Evolutionary conservation across 176 grass and related monocot genomes (phyloP).

Genomic region (Oryza officinalis): DNA sequence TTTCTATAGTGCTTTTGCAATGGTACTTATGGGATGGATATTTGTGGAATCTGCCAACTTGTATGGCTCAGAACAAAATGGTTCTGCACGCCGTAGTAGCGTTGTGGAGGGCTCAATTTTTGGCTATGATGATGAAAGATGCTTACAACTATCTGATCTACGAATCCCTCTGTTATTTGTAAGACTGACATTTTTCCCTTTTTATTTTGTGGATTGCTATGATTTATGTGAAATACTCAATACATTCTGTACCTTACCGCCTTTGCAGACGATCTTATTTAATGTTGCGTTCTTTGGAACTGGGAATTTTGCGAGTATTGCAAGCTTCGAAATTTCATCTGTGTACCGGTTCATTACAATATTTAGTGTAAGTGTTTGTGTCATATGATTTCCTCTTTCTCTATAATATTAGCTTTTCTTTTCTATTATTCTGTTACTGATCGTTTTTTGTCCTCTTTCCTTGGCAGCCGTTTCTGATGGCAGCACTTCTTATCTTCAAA

Average conservation of each 20-base stretch:
- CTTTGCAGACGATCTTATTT: conserved; percentile 82
- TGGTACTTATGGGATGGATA: conserved; percentile 89
- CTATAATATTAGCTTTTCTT: conserved; percentile 4
- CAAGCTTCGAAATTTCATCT: conserved; percentile 98
- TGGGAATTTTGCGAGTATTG: conserved; percentile 98
- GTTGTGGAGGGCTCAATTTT: conserved; percentile 46
- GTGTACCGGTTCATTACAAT: conserved; percentile 98
- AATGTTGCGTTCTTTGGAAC: conserved; percentile 99
- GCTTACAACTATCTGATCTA: conserved; percentile 74
- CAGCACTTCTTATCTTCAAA: conserved; percentile 95
- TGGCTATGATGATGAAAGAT: conserved; percentile 67
- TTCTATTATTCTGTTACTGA: conserved; percentile 43
- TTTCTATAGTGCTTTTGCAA: conserved; percentile 86
- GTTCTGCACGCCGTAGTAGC: conserved; percentile 39
- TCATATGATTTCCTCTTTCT: conserved; percentile 14
- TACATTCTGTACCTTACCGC: conserved; percentile 24
- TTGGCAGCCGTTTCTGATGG: conserved; percentile 95
- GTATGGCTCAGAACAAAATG: conserved; percentile 59
- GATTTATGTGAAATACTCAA: not conserved
- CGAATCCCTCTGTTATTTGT: conserved; percentile 92
- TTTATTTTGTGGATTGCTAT: conserved; percentile 11
- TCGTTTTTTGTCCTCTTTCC: conserved; percentile 20
- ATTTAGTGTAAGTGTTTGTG: conserved; percentile 73
- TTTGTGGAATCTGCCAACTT: conserved; percentile 73
- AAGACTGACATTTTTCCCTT: conserved; percentile 46